Base-by-base conservation (phyloP, 2,329 filamentous ascomycete species). In the Diaporthe citrichinensis region DNA sequence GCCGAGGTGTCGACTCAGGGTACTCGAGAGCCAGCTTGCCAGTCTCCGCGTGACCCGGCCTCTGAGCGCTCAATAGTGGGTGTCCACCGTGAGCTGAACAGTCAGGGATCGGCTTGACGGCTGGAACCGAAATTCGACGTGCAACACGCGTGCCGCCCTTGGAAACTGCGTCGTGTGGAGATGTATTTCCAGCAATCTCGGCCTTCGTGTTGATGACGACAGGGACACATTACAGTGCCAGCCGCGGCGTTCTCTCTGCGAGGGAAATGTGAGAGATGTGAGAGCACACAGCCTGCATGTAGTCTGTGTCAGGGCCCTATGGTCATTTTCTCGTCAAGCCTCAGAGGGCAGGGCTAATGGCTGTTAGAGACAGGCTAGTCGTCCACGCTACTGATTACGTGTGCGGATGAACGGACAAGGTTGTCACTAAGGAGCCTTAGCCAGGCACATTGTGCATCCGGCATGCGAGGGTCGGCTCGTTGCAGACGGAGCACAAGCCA, bases 141-240 rank as follows among this genome's bases (percentile, higher is more conserved):
- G 71, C 53, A 51, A 55, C 46, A 55, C 34, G 71, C 51, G 58
- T 46, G 71, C 58, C 65, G 36, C 25, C 25, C 46, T 57, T 65
- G 53, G 61, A 28, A 39, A 65, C 58, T 36, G 49, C 41, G 34
- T 28, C 71, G 20, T 34, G 71, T 73, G 71, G 71, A 36, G 71
- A 53, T 39, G 58, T 65, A 73, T 73, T 73, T 65, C 58, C 71
- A 73, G 57, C 58, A 65, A 65, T 73, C 46, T 73, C 58, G 71
- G 71, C 49, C 57, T 73, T 65, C 71, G 71, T 73, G 44, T 65
- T 73, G 71, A 62, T 71, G 68, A 55, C 65, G 65, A 39, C 65
- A 55, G 23, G 65, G 23, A 51, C 62, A 68, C 62, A 25, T 36
- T 51, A 68, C 65, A 68, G 65, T 53, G 46, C 65, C 65, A 41